Evolutionary conservation across 1,284 basidiomycete genomes (phyloP).

Genomic region (Cutaneotrichosporon cavernicola): DNA sequence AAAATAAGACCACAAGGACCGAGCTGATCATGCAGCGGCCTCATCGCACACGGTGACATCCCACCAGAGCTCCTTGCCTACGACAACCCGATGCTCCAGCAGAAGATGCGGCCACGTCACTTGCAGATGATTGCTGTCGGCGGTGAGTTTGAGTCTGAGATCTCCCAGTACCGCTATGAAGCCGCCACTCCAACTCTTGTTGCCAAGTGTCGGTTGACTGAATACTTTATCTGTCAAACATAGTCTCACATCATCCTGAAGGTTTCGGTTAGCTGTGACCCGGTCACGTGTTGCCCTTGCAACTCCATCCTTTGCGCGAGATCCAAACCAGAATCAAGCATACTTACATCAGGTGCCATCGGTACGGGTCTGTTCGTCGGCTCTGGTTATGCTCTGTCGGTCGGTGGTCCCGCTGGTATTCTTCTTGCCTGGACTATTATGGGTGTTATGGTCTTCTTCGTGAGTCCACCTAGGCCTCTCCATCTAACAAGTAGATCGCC

Average conservation of each 20-base stretch:
- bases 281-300: constrained; percentile 17
- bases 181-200: not conserved
- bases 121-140: constrained; percentile 54
- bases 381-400: constrained; percentile 53
- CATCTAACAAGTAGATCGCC: constrained; percentile 30
- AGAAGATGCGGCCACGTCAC: constrained; percentile 52
- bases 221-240: no score
- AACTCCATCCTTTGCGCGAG: not conserved
- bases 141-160: constrained; percentile 33
- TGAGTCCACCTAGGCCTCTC: not conserved
- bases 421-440: constrained; percentile 51
- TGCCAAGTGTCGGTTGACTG: no score
- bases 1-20: not conserved
- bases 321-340: not conserved
- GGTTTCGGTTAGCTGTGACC: constrained; percentile 40
- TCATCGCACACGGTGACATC: constrained; percentile 39
- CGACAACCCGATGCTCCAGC: constrained; percentile 51
- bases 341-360: constrained; percentile 43
- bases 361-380: constrained; percentile 56
- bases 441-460: constrained; percentile 29
- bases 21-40: constrained; percentile 28
- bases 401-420: constrained; percentile 56
- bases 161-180: not conserved
- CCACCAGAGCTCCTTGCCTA: constrained; percentile 34
- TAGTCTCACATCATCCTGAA: no score